Base-by-base conservation (phyloP, 202 grass and related monocot species). In the Setaria italica region DNA sequence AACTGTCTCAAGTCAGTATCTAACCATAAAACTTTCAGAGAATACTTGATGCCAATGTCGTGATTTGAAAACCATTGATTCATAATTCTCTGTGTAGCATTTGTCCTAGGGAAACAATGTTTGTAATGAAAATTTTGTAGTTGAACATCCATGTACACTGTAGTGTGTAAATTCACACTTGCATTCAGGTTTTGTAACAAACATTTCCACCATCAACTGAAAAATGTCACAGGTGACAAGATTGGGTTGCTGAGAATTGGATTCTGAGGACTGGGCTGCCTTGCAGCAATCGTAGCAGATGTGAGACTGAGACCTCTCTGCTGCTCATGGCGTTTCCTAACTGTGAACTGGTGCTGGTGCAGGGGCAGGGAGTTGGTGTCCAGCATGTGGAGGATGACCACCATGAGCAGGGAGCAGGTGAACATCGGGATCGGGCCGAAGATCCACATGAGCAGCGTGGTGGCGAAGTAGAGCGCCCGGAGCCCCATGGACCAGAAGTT, bases 401-500 rank as follows among this genome's bases (percentile, higher is more conserved):
- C 96, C 96, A 92, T 96, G 51, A 91, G 77, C 12, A 99, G 32
- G 0, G 96, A 94, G 82, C 93, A 94, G 14, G 70, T 47, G 0
- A 99, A 95, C 96, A 95, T 99, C 0, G 91, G 91, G 39, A 99
- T 91, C 0, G 93, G 96, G 10, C 93, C 93, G 5, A 99, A 99
- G 78, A 99, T 91, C 96, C 96, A 99, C 62, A 95, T 92, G 53
- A 99, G 86, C 90, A 99, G 78, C 1, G 93, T 90, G 0, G 96
- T 99, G 2, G 93, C 93, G 0, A 99, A 92, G 86, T 99, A 94
- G 78, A 99, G 88, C 1, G 96, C 90, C 15, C 93, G 74, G 13
- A 99, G 89, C 0, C 96, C 96, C 82, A 88, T 89, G 0, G 96
- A 91, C 96, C 96, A 99, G 82, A 99, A 99, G 77, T 95, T 89